Evolutionary conservation across 441 rosid species (phyloP), one percentile per base, ranked within the genome.

Genomic region (Cnidoscolus chayamansa): DNA sequence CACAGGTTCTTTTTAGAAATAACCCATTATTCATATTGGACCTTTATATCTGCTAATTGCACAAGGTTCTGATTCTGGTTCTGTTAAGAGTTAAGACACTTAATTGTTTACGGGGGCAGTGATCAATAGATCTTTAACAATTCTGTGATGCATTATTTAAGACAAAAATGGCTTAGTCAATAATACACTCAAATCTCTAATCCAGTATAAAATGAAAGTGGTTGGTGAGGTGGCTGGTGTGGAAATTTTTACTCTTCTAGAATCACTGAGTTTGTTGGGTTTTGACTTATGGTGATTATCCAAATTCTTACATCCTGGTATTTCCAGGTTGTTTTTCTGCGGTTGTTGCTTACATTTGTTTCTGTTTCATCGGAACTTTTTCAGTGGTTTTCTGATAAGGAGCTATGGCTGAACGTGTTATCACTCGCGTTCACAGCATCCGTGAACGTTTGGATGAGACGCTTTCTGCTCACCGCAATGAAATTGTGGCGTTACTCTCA

Each of bases 361-460:
- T 63, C 17, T 57, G 7, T 40, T 71, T 65, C 13, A 30, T 32
- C 37, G 40, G 62, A 68, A 65, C 58, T 30, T 35, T 45, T 40
- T 45, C 51, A 40, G 51, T 12, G 30, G 57, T 73, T 65, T 35
- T 45, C 75, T 72, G 51, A 70, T 37, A 51, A 69, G 48, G 7
- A 68, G 68, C 74, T 13, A 79, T 79, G 82, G 75, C 87, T 30
- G 91, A 86, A 9, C 85, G 86, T 68, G 79, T 64, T 60, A 72
- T 95, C 57, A 90, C 99, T 71, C 90, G 98, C 61, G 94, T 85
- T 50, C 97, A 88, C 75, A 95, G 98, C 84, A 91, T 91, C 69
- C 91, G 96, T 67, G 97, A 93, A 81, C 99, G 99, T 67, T 79
- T 95, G 82, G 88, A 88, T 51, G 87, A 87, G 74, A 93, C 96